Evolutionary conservation across 805 yeast species (phyloP), one percentile per base, ranked within the genome.

Genomic region (Teunomyces aglyptinius): DNA sequence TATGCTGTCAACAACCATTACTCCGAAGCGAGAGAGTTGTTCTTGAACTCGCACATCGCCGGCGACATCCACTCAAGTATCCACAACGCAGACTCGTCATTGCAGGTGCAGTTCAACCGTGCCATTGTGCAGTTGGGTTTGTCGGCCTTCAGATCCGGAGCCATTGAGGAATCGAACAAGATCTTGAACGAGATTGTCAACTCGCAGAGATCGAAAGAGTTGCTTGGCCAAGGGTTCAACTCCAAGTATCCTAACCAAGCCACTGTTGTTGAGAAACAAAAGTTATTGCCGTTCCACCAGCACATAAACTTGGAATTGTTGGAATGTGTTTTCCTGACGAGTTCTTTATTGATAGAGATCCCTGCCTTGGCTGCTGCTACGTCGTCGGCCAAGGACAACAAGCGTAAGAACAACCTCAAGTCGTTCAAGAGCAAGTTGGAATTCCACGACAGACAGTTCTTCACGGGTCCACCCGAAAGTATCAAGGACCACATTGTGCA

Each of bases 381-480:
- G 41, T 81, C 82, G 57, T 46, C 53, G 41, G 75, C 82, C 59
- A 83, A 84, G 63, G 85, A 83, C 65, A 73, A 82, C 59, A 75
- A 78, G 63, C 73, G 75, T 60, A 78, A 67, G 52, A 64, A 71
- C 46, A 72, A 82, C 49, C 77, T 86, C 59, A 91, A 89, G 71
- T 88, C 96, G 24, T 90, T 94, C 76, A 85, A 92, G 70, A 83
- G 96, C 64, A 81, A 87, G 66, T 78, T 94, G 56, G 98, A 94
- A 65, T 87, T 85, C 74, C 90, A 88, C 63, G 97, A 91, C 64
- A 86, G 92, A 70, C 96, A 91, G 68, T 86, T 86, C 48, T 94
- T 92, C 77, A 89, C 89, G 52, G 99, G 98, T 38, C 99, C 99
- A 41, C 96, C 98, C 45, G 99, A 94, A 72, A 89, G 91, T 66